Evolutionary conservation across 1,284 basidiomycete genomes (phyloP), one percentile per base, ranked within the genome.

Genomic region (Leccinum pachyderme): DNA sequence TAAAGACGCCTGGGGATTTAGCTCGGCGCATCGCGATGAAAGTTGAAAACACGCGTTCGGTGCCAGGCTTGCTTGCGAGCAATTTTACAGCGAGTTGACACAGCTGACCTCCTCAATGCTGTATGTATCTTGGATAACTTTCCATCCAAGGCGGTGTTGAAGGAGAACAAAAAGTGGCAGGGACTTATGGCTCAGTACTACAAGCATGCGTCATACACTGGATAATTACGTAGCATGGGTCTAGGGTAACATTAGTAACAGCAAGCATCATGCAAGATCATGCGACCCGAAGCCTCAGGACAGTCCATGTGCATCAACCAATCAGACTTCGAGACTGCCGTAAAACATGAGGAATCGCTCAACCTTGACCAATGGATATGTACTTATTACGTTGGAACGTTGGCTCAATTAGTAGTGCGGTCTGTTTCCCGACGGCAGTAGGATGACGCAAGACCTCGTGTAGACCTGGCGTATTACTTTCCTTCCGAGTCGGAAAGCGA

Each of bases 21-120:
- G 37, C 25, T 53, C 6, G 39, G 8, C 18, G 25, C 28, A 41
- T n/a, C n/a, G n/a, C n/a, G n/a, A n/a, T n/a, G n/a, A 56, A 37
- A 37, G 22, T 25, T 11, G 41, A 51, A 62, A 60, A 60, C 25
- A 60, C 47, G 59, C 24, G 51, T 15, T 43, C 18, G 7, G 15
- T 35, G 35, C 35, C 9, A 32, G 12, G 2, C 11, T 31, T 31
- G 29, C 9, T 11, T 31, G 29, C 29, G 29, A 31, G 29, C 29
- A 31, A 31, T 31, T 11, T 31, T 11, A 31, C 29, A 11, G 8
- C 2, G 12, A 32, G 12, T 18, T 37, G 8, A 37, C n/a, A 37
- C n/a, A 18, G 9, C 37, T 37, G 35, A 37, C 35, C 35, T 18
- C 35, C 8, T 8, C 35, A 18, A 5, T 18, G 9, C n/a, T 11